A percentile compares a stretch with the other conserved stretches of the same genome.
phyloP scores from a whole-genome alignment of 768 basidiomycete species.

The Coprinopsis sp. region DNA sequence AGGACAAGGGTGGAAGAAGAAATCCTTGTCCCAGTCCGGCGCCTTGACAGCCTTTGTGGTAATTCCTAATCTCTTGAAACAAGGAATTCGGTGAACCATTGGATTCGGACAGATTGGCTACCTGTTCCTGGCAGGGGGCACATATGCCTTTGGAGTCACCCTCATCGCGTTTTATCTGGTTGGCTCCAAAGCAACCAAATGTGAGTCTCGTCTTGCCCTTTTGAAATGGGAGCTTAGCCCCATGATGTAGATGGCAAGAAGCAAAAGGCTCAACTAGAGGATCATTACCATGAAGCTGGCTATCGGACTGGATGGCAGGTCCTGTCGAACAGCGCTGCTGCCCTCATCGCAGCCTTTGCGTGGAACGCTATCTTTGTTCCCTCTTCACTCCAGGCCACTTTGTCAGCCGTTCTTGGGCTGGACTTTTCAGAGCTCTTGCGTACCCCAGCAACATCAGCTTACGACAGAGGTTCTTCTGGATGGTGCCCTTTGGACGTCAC shows the following conservation, averaged over 20 bases:
- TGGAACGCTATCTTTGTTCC: conserved; percentile 64
- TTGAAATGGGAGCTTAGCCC: background rate
- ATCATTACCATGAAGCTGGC: conserved; percentile 68
- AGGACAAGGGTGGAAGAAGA: conserved; percentile 64
- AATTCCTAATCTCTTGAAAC: no score
- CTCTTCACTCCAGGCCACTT: conserved; percentile 32
- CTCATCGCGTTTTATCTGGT: conserved; percentile 76
- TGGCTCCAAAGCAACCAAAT: conserved; percentile 82
- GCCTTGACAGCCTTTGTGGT: conserved; percentile 70
- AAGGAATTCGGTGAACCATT: no score
- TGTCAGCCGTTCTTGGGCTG: conserved; percentile 23
- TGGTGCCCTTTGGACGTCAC: conserved; percentile 63
- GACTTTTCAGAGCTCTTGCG: conserved; percentile 21
- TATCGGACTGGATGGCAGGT: conserved; percentile 80
- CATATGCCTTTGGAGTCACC: conserved; percentile 58
- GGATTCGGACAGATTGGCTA: no score
- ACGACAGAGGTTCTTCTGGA: conserved; percentile 26
- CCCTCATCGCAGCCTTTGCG: conserved; percentile 48
- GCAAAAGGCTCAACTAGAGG: conserved; percentile 71
- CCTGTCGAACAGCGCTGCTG: conserved; percentile 71
- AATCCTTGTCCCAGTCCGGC: conserved; percentile 74
- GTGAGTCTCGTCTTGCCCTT: conserved; percentile 30
- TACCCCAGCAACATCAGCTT: background rate
- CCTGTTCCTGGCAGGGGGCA: conserved; percentile 61
- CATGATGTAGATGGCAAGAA: conserved; percentile 57